Base-by-base conservation (phyloP, 176 grass and related monocot genomes). In the Lolium rigidum region DNA sequence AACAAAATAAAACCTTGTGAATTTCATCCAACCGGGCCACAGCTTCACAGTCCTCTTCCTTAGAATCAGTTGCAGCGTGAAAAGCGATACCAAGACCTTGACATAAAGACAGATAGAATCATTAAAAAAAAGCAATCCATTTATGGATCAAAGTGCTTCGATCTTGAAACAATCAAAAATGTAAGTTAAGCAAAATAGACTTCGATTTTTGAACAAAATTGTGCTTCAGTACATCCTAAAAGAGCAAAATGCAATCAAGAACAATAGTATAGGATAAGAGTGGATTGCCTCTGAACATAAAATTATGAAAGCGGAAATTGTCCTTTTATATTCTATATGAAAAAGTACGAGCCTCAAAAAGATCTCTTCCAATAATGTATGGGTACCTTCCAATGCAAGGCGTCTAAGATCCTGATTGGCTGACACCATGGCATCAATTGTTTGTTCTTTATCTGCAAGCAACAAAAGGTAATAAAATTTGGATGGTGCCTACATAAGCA, bases 341-440 rank as follows among this genome's bases (percentile, higher is more conserved):
- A 74, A 26, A 74, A 50, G 44, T n/a, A 52, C 49, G 22, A 57
- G 47, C n/a, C 13, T 78, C 28, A 56, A 57, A 16, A 63, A 24
- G 13, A 81, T 74, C 31, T 65, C 55, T 63, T 72, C 65, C 15
- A 71, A 49, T 46, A 80, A 77, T 57, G 79, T 75, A 71, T 3
- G 39, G 83, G 26, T 82, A 98, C 95, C 95, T 90, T 94, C 59
- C 80, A 95, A 74, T 2, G 89, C 93, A 73, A 98, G 84, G 31
- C 60, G 74, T 67, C 87, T 90, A 63, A 98, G 89, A 63, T 98
- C 93, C 35, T 77, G 48, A 79, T 92, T 88, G 78, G 88, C 86
- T 83, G 95, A 94, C 70, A 95, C 43, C 87, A 92, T 61, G 18
- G 60, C 77, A 78, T 93, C 86, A 70, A 85, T 77, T 51, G 90